phyloP scores from a whole-genome alignment of 2,329 filamentous ascomycete genomes.

The Botryotinia narcissicola region DNA sequence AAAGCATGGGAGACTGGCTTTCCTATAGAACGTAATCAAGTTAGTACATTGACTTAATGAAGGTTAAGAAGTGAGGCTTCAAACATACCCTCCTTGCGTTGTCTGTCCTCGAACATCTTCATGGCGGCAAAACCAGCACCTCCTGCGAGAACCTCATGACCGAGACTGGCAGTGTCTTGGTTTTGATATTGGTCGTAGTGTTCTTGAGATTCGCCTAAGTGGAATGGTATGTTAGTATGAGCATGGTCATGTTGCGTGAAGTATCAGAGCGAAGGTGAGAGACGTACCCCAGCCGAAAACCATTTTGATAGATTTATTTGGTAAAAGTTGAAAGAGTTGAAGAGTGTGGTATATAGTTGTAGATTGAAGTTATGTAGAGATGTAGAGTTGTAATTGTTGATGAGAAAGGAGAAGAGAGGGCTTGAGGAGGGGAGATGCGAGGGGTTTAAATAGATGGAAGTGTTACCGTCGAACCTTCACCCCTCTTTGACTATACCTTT shows the following conservation, averaged over 20 bases:
- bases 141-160: slow-evolving; percentile 72
- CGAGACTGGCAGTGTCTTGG: slow-evolving; percentile 56
- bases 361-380: slow-evolving; percentile 1
- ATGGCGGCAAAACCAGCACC: slow-evolving; percentile 77
- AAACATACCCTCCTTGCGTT: slow-evolving; percentile 62
- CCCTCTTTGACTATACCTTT: background rate
- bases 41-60: background rate
- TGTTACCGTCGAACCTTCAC: background rate
- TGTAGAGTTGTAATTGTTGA: background rate
- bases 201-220: slow-evolving; percentile 43
- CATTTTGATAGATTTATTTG: slow-evolving; percentile 31
- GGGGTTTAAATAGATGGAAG: slow-evolving; percentile 21
- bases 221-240: slow-evolving; percentile 12
- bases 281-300: slow-evolving; percentile 33
- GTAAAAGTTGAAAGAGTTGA: slow-evolving; percentile 10
- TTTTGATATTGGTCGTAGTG: slow-evolving; percentile 47
- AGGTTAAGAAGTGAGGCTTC: background rate
- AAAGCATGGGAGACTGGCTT: slow-evolving; percentile 69
- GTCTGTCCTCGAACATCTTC: slow-evolving; percentile 75
- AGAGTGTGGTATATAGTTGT: background rate
- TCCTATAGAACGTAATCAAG: slow-evolving; percentile 45
- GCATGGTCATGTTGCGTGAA: background rate
- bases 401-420: background rate
- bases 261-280: background rate
- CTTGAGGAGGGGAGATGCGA: background rate